Evolutionary conservation across 2,329 filamentous ascomycete genomes (phyloP).

Genomic region (Nigrograna mackinnonii): DNA sequence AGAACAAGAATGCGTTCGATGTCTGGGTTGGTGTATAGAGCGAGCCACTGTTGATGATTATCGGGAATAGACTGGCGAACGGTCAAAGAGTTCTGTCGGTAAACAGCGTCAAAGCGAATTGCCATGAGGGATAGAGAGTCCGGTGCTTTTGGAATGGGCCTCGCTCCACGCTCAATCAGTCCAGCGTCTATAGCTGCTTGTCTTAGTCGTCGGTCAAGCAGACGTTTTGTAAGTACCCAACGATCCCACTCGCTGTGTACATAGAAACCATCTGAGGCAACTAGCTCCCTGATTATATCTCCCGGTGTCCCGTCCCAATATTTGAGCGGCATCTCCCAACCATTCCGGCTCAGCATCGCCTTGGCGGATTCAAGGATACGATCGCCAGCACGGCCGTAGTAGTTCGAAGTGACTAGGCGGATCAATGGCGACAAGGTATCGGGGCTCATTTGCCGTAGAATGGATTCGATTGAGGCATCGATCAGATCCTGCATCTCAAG

Average conservation of each 20-base stretch:
- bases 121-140: conserved; percentile 53
- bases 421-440: conserved; percentile 54
- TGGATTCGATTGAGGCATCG: conserved; percentile 56
- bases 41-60: conserved; percentile 52
- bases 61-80: conserved; percentile 44
- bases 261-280: conserved; percentile 63
- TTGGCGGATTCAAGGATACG: conserved; percentile 61
- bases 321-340: conserved; percentile 58
- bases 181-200: conserved; percentile 52
- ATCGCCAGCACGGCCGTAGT: conserved; percentile 59
- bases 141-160: conserved; percentile 50
- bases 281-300: conserved; percentile 61
- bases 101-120: conserved; percentile 56
- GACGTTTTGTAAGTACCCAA: conserved; percentile 58
- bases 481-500: conserved; percentile 61
- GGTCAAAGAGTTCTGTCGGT: conserved; percentile 49
- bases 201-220: conserved; percentile 56
- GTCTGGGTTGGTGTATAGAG: conserved; percentile 57
- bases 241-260: conserved; percentile 61
- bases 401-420: conserved; percentile 58
- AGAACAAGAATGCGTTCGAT: conserved; percentile 60
- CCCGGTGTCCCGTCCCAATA: conserved; percentile 62
- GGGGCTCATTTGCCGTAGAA: conserved; percentile 58
- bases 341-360: conserved; percentile 60
- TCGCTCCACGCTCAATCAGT: conserved; percentile 49